phyloP scores from a whole-genome alignment of 1,139 yeast genomes.

The Saccharomyces hybrid region DNA sequence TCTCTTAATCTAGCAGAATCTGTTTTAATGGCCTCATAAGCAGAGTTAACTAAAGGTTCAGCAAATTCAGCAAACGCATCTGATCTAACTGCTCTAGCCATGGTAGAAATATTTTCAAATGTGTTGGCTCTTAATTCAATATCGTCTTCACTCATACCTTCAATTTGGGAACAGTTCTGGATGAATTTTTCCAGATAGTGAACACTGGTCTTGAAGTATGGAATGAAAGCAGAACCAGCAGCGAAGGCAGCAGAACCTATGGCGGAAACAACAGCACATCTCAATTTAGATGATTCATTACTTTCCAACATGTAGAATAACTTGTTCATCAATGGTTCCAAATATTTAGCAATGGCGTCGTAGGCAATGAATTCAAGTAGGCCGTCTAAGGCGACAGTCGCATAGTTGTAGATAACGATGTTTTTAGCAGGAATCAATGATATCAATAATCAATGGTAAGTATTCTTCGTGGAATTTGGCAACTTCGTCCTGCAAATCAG shows the following conservation, averaged over 20 bases:
- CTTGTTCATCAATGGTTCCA: slow-evolving; percentile 85
- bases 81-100: slow-evolving; percentile 95
- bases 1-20: slow-evolving; percentile 84
- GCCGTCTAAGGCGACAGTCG: slow-evolving; percentile 86
- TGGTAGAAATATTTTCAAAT: slow-evolving; percentile 85
- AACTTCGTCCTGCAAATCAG: slow-evolving; percentile 76
- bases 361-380: slow-evolving; percentile 85
- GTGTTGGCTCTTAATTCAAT: slow-evolving; percentile 84
- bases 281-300: slow-evolving; percentile 56
- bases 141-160: slow-evolving; percentile 70
- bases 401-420: slow-evolving; percentile 79
- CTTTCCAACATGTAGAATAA: slow-evolving; percentile 71
- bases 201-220: slow-evolving; percentile 77
- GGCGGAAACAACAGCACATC: slow-evolving; percentile 87
- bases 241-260: slow-evolving; percentile 97
- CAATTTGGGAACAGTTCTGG: slow-evolving; percentile 53
- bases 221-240: slow-evolving; percentile 78
- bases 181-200: slow-evolving; percentile 76
- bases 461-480: slow-evolving; percentile 77
- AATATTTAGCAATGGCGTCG: slow-evolving; percentile 72
- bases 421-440: slow-evolving; percentile 82
- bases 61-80: slow-evolving; percentile 80
- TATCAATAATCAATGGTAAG: slow-evolving; percentile 77
- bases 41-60: slow-evolving; percentile 81
- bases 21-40: slow-evolving; percentile 69